Conservation (phyloP, 192 early-diverging fungal species). For the Backusella luteola region DNA sequence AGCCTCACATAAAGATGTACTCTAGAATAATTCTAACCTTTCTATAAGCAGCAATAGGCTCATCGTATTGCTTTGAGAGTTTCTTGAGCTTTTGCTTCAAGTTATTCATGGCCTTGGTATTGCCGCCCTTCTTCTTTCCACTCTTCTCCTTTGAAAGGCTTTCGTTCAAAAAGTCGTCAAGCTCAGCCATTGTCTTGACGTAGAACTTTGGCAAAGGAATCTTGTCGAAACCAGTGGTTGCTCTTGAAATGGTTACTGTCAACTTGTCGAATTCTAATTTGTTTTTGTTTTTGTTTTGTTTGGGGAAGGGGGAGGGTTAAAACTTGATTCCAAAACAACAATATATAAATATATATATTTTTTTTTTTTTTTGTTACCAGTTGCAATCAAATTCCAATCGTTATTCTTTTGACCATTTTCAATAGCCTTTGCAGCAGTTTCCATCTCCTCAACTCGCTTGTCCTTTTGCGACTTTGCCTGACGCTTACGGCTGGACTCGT, state of each 20-base stretch:
- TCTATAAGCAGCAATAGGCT: conserved; percentile 66
- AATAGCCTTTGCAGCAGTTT: conserved; percentile 59
- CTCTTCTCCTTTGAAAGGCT: conserved; percentile 62
- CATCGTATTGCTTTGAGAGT: conserved; percentile 74
- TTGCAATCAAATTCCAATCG: conserved; percentile 85
- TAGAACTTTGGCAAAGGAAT: conserved; percentile 66
- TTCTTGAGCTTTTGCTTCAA: conserved; percentile 95
- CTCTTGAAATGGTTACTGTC: conserved; percentile 65
- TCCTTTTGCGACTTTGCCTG: conserved; percentile 80
- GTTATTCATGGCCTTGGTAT: conserved; percentile 81
- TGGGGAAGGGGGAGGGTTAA: too few species aligned
- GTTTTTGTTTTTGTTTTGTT: too few species aligned
- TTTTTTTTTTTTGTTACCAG: too few species aligned
- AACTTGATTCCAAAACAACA: too few species aligned
- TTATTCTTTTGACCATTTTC: conserved; percentile 81
- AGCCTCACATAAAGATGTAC: conserved; percentile 1
- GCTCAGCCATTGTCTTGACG: conserved; percentile 64
- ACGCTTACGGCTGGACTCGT: conserved; percentile 71
- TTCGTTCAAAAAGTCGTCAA: conserved; percentile 79
- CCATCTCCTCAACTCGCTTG: conserved; percentile 87
- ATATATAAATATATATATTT: too few species aligned
- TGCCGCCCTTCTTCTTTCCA: conserved; percentile 79
- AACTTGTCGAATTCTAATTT: conserved; percentile 83
- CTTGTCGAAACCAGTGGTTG: conserved; percentile 49
- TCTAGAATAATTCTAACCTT: conserved; percentile 28